Evolutionary conservation across 257 asterid genomes (phyloP).

Genomic region (Marsdenia floribunda): DNA sequence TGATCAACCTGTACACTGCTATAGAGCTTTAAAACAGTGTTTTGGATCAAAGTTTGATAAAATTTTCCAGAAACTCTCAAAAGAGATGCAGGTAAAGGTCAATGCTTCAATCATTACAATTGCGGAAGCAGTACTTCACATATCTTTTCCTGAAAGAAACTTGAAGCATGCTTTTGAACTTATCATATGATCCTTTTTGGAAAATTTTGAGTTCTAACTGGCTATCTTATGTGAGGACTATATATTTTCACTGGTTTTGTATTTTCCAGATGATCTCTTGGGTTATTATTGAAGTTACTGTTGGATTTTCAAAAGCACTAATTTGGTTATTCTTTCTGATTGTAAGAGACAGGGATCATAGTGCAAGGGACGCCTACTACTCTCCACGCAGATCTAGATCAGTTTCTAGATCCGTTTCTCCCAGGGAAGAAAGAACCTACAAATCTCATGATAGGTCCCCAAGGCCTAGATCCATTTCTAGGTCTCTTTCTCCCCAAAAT

Average conservation of each 20-base stretch:
- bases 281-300: conserved; percentile 3
- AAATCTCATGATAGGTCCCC: conserved; percentile 38
- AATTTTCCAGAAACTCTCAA: conserved; percentile 51
- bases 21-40: conserved; percentile 59
- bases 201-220: conserved; percentile 11
- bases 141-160: conserved; percentile 8
- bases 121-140: conserved; percentile 18
- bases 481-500: conserved; percentile 38
- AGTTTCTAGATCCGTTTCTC: conserved; percentile 55
- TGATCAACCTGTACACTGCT: conserved; percentile 60
- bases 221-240: neutral
- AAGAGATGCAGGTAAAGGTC: conserved; percentile 77
- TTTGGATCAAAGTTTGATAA: conserved; percentile 59
- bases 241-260: conserved; percentile 1
- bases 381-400: conserved; percentile 57
- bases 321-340: conserved; percentile 16
- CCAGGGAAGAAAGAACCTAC: conserved; percentile 40
- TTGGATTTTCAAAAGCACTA: conserved; percentile 4
- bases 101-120: conserved; percentile 45
- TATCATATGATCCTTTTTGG: neutral
- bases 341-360: conserved; percentile 39
- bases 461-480: conserved; percentile 26
- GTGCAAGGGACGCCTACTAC: conserved; percentile 34
- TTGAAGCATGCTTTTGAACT: conserved; percentile 12
- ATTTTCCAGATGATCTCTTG: conserved; percentile 7